Base-by-base conservation (phyloP, 2,329 filamentous ascomycete species). In the Penicillium sp. region DNA sequence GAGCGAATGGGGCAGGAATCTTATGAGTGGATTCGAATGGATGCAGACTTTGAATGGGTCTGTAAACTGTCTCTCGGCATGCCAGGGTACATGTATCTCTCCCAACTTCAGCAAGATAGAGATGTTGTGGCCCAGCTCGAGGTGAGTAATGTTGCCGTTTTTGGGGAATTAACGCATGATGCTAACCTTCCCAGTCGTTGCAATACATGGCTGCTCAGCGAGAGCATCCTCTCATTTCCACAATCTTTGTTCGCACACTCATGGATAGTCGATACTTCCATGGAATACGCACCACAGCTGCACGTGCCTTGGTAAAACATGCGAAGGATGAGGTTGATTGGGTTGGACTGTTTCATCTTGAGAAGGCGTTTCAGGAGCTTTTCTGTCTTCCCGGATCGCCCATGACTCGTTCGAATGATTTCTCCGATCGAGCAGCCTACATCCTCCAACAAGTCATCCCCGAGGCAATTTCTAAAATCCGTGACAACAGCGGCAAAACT, bases 41-140 rank as follows among this genome's bases (percentile, higher is more conserved):
- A 99, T 73, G 92, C 93, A 16, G 95, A 99, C 74, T 97, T 97
- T 64, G 94, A 99, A 72, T 99, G 94, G 94, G 87, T 97, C 55
- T 94, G 89, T 74, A 88, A 88, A 63, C 89, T 96, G 73, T 87
- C 88, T 58, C 77, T 88, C 46, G 88, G 87, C 60, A 91, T 97
- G 82, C 91, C 91, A 43, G 85, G 90, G 5, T 97, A 97, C 79
- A 99, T 99, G 95, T 97, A 94, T 71, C 86, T 96, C 56, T 97
- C 94, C 22, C 94, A 99, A 73, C 80, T 99, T 59, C 94, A 99
- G 72, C 94, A 99, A 73, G 94, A 99, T 74, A 84, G 93, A 65
- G 95, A 99, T 71, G 90, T 99, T 56, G 90, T 96, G 61, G 95
- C 95, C n/a, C 86, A 88, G 66, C 78, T 86, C 50, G 84, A 87